Evolutionary conservation across 2,329 filamentous ascomycete species (phyloP), one percentile per base, ranked within the genome.

Genomic region (Penicillium fuscoglaucum): DNA sequence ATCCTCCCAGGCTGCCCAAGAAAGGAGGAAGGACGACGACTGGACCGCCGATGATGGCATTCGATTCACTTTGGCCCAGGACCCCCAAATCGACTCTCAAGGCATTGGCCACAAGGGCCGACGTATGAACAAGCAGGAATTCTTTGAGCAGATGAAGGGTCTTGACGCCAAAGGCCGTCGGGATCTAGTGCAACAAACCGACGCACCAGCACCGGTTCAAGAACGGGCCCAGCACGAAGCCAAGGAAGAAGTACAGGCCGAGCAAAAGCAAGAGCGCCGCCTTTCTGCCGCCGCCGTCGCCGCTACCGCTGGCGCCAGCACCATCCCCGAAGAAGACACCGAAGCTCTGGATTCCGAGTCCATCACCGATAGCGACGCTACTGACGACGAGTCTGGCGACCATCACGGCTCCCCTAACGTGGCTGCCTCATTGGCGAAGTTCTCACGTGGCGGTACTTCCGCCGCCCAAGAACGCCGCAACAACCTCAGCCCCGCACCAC

Each of bases 81-180:
- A 73, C 55, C 69, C 72, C 39, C 68, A 70, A n/a, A 68, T 76
- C 49, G 68, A 64, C 41, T 61, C 71, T 55, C 66, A 68, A 9
- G 75, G 76, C 17, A 66, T 77, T 28, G 57, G 63, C 44, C 72
- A 78, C 54, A 83, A 83, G 65, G 84, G 84, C 37, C 79, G 80
- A 19, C 79, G 86, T 44, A 85, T 88, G 83, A 86, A 81, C 74
- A 88, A 87, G 66, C 76, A 81, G 4, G 84, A 88, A 61, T 88
- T 88, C 68, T 86, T 88, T 67, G 75, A 82, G 58, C 82, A 87
- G 65, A 84, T 88, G 72, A 80, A 83, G 57, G 75, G 80, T 21
- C 77, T 88, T 69, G 84, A 87, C 61, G 82, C 85, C 28, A 87
- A 84, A 66, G 75, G 79, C 31, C 83, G 84, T 39, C 81, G 79